Conservation (phyloP, 148 eudicot species). For the Silene conica region DNA sequence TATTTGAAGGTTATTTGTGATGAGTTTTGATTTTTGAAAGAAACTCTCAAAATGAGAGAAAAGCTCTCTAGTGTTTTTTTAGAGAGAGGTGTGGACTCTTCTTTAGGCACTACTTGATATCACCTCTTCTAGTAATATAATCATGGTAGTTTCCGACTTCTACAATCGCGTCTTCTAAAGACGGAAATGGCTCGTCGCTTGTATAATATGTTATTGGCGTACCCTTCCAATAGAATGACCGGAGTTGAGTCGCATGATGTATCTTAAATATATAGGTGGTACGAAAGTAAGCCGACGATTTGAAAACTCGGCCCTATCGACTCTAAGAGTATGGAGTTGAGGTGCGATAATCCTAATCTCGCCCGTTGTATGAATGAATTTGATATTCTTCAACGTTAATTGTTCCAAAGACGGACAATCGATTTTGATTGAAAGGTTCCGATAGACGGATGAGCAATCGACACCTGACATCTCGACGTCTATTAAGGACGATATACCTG, state of each 20-base stretch:
- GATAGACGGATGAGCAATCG: not conserved
- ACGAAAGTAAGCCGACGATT: not conserved
- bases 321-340: not conserved
- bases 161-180: not conserved
- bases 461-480: not conserved
- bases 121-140: not conserved
- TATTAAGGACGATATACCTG: not conserved
- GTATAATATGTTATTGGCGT: not conserved
- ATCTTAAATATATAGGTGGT: not conserved
- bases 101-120: too few relatives aligned
- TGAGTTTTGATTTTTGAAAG: too few relatives aligned
- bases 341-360: not conserved
- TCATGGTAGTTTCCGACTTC: not conserved
- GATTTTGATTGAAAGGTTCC: not conserved
- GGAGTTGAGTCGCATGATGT: not conserved
- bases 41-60: too few relatives aligned
- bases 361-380: not conserved
- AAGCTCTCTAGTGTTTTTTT: too few relatives aligned
- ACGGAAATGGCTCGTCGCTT: not conserved
- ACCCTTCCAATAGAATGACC: not conserved
- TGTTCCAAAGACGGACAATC: not conserved
- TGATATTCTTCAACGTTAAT: not conserved
- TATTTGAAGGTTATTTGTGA: too few relatives aligned
- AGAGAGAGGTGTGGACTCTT: too few relatives aligned
- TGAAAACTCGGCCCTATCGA: not conserved